These are phyloP conservation scores for Gastrodia elata DNA, from an alignment of 106 monocot genomes.

Conservation along the genomic window DNA sequence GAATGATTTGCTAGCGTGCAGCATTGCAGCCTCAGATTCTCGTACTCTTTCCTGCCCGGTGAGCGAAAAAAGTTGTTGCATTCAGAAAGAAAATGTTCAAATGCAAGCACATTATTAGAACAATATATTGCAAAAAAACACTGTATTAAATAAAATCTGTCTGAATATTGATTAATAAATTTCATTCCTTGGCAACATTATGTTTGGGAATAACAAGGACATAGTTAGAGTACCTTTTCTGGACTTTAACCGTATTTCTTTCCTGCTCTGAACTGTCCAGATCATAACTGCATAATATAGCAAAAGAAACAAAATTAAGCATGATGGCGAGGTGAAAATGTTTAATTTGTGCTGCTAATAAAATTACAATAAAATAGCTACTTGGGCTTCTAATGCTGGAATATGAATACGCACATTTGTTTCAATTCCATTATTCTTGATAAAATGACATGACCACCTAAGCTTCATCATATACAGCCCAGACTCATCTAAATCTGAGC, in stretches of 20 bases:
- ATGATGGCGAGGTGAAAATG: neutral
- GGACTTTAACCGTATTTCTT: constrained; percentile 35
- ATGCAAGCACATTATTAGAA: neutral
- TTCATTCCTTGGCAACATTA: neutral
- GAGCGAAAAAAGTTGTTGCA: neutral
- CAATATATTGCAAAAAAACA: neutral
- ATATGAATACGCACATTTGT: too few species aligned
- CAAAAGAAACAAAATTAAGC: neutral
- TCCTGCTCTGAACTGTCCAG: constrained; percentile 64
- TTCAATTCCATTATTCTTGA: too few species aligned
- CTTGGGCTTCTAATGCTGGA: neutral
- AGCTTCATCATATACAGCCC: too few species aligned
- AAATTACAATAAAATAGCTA: neutral
- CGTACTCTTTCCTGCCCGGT: constrained; percentile 61
- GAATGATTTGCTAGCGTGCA: constrained; percentile 25
- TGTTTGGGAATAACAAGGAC: neutral
- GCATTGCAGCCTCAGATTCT: constrained; percentile 49
- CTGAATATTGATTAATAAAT: neutral
- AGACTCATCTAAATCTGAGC: too few species aligned
- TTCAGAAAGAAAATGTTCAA: neutral
- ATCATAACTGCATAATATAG: constrained; percentile 61
- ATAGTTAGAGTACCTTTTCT: constrained; percentile 53
- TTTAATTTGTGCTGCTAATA: neutral
- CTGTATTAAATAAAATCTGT: neutral
- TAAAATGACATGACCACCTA: too few species aligned